Base-by-base conservation (phyloP, 805 yeast genomes). In the Saturnispora serradocipensis region DNA sequence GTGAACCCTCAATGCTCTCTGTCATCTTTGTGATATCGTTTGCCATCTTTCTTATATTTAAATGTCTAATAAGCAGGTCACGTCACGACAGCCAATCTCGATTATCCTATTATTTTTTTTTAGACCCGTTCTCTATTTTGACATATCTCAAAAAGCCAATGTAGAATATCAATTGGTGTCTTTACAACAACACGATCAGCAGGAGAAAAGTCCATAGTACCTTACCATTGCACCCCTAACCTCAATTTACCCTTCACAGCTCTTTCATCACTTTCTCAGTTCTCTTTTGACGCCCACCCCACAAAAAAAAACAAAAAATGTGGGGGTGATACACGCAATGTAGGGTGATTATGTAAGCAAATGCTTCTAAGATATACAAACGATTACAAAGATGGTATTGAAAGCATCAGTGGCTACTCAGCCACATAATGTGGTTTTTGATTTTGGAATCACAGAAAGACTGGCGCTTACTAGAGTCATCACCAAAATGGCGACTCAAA, bases 381-480 rank as follows among this genome's bases (percentile, higher is more conserved):
- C 34, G 6, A 30, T 30, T 30, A 38, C 22, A 38, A 18, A 38
- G 15, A 5, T 18, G 13, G 22, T 7, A 38, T 18, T 4, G 22
- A 8, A 20, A 38, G 16, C 18, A 38, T 38, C 27, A 36, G 16
- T 45, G 42, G 39, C 45, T 51, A 13, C 52, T 35, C 6, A 65
- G 52, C 69, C 69, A 65, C 43, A 59, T 46, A 11, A 65, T 51
- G 50, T 65, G 69, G 40, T 61, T 63, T 52, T 59, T 60, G 58
- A 65, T 56, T 7, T 56, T 60, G 28, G 54, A 54, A 7, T 56
- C 46, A 52, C 69, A 65, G 51, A 62, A 64, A 13, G 52, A 50
- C 18, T 50, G 51, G 28, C 62, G 53, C 34, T 54, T 51, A 15
- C 38, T 39, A 20, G 57, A 53, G 40, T 52, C 52, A 36, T 53